A percentile compares a stretch with the other conserved stretches of the same genome.
Evolutionary conservation across 2,329 filamentous ascomycete genomes (phyloP).

Genomic region (Penicillium sumatraense): DNA sequence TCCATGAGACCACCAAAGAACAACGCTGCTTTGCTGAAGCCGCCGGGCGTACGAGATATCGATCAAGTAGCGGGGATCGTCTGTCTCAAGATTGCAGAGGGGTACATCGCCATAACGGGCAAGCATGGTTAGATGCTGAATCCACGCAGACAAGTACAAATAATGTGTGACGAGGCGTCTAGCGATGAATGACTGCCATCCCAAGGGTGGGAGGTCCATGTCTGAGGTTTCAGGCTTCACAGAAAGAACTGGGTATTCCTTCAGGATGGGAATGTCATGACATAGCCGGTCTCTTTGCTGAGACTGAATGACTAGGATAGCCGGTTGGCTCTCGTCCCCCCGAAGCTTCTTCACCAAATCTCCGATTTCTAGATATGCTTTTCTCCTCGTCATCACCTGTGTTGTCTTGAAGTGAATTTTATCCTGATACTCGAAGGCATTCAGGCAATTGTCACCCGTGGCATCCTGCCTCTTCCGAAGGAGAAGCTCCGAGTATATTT

Average conservation of each 20-base stretch:
- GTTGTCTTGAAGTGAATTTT: slow-evolving; percentile 82
- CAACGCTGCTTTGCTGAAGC: slow-evolving; percentile 86
- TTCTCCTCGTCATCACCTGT: slow-evolving; percentile 86
- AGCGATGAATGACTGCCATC: slow-evolving; percentile 90
- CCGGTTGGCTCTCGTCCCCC: slow-evolving; percentile 78
- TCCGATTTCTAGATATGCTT: slow-evolving; percentile 84
- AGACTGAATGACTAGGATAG: slow-evolving; percentile 88
- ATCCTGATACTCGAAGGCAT: slow-evolving; percentile 84
- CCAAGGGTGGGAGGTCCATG: slow-evolving; percentile 84
- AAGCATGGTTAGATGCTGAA: slow-evolving; percentile 83
- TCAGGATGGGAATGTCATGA: slow-evolving; percentile 82
- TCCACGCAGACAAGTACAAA: slow-evolving; percentile 89
- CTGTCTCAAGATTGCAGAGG: slow-evolving; percentile 90
- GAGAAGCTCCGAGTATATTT: slow-evolving; percentile 81
- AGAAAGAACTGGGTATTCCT: slow-evolving; percentile 80
- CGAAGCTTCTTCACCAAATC: slow-evolving; percentile 89
- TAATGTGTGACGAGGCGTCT: slow-evolving; percentile 88
- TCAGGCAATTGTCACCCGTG: slow-evolving; percentile 73
- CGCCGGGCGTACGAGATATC: slow-evolving; percentile 92
- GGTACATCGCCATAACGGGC: slow-evolving; percentile 93
- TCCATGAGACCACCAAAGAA: slow-evolving; percentile 94
- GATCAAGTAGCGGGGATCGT: slow-evolving; percentile 93
- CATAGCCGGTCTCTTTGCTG: slow-evolving; percentile 79
- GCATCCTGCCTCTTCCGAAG: slow-evolving; percentile 66
- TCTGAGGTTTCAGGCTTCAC: slow-evolving; percentile 83